Conservation (phyloP, 2,329 filamentous ascomycete genomes). For the Sarocladium oryzae region DNA sequence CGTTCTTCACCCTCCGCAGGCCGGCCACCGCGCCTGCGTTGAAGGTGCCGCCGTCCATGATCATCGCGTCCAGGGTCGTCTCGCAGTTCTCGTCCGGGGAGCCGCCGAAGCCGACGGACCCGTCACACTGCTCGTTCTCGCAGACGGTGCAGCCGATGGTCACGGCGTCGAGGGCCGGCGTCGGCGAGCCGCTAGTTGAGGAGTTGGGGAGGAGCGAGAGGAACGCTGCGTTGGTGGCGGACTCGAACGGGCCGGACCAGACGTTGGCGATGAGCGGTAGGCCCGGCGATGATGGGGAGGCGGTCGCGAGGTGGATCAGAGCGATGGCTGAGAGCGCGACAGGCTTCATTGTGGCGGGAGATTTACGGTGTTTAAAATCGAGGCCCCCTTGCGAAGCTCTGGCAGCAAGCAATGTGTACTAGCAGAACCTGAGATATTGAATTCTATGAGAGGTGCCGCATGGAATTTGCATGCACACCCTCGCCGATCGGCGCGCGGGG, state of each 20-base stretch:
- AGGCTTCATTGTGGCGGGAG: neutral
- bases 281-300: conserved; percentile 27
- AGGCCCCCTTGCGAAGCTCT: too few species aligned
- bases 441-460: too few species aligned
- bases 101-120: conserved; percentile 48
- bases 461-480: too few species aligned
- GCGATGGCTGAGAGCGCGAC: conserved; percentile 6
- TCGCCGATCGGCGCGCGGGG: neutral
- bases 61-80: conserved; percentile 52
- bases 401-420: too few species aligned
- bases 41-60: conserved; percentile 50
- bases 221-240: conserved; percentile 46
- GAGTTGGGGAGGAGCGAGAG: conserved; percentile 24
- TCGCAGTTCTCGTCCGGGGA: conserved; percentile 50
- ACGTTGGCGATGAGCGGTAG: conserved; percentile 48
- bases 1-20: conserved; percentile 40
- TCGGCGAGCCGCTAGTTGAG: conserved; percentile 15
- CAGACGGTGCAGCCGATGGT: conserved; percentile 45
- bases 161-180: conserved; percentile 41
- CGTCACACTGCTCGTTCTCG: conserved; percentile 46
- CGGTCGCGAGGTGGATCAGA: conserved; percentile 13
- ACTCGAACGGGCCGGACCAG: conserved; percentile 46
- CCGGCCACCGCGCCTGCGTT: conserved; percentile 47
- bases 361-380: too few species aligned
- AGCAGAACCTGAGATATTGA: too few species aligned